Conservation (phyloP, 2,329 filamentous ascomycete genomes). For the Cladorrhinum sp. region DNA sequence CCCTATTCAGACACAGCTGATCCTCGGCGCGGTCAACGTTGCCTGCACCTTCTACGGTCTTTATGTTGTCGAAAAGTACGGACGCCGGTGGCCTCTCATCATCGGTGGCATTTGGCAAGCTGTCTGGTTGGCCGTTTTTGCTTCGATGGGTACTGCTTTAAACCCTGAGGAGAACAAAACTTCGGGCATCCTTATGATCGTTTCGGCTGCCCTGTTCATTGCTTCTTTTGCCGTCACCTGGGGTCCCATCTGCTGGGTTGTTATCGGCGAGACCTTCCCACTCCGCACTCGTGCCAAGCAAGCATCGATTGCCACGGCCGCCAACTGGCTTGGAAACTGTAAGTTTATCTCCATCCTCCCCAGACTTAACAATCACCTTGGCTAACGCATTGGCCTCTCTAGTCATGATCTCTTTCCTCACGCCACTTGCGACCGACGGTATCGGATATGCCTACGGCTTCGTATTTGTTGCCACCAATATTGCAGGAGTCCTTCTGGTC, state of each 20-base stretch:
- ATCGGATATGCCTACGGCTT: slow-evolving; percentile 64
- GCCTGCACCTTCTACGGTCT: slow-evolving; percentile 63
- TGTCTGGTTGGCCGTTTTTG: slow-evolving; percentile 63
- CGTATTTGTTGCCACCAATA: slow-evolving; percentile 61
- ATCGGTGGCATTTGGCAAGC: slow-evolving; percentile 66
- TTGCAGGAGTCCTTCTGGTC: slow-evolving; percentile 55
- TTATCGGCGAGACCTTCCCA: slow-evolving; percentile 65
- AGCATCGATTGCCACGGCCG: slow-evolving; percentile 51
- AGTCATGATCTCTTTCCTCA: slow-evolving; percentile 56
- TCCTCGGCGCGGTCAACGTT: slow-evolving; percentile 66
- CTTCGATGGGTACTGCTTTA: slow-evolving; percentile 48
- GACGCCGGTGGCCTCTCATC: slow-evolving; percentile 66
- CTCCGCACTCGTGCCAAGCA: slow-evolving; percentile 53
- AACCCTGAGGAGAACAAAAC: slow-evolving; percentile 42
- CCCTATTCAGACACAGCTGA: slow-evolving; percentile 65
- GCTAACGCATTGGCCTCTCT: slow-evolving; percentile 2
- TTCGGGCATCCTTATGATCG: slow-evolving; percentile 66
- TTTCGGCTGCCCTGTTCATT: slow-evolving; percentile 72
- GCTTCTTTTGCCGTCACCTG: slow-evolving; percentile 66
- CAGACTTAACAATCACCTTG: background rate
- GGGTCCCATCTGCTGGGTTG: slow-evolving; percentile 68
- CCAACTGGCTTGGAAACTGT: slow-evolving; percentile 59
- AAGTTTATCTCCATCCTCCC: slow-evolving; percentile 34
- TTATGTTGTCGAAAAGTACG: slow-evolving; percentile 65
- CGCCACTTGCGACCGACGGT: slow-evolving; percentile 60